These are phyloP conservation scores for Elaeis guineensis DNA, from an alignment of 176 grass and related monocot genomes.

Conservation along the genomic window DNA sequence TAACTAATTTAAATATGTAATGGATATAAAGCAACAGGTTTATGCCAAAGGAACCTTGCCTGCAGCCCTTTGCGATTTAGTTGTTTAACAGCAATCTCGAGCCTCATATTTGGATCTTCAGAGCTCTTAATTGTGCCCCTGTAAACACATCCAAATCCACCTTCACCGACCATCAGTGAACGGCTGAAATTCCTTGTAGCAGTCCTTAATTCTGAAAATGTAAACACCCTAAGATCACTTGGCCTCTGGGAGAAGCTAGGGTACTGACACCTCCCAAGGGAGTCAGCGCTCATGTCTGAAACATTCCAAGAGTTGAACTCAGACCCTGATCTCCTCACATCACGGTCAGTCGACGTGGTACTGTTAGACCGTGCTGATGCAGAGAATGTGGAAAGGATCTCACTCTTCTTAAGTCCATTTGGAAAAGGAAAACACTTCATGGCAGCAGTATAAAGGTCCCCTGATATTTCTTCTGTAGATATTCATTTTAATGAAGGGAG, in stretches of 20 bases:
- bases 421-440: slow-evolving; percentile 76
- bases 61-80: slow-evolving; percentile 86
- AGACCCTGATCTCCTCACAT: slow-evolving; percentile 53
- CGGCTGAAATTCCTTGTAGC: slow-evolving; percentile 85
- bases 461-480: background rate
- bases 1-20: too few relatives aligned
- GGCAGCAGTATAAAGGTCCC: slow-evolving; percentile 11
- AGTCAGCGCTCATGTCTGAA: slow-evolving; percentile 46
- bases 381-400: slow-evolving; percentile 23
- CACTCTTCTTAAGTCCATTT: slow-evolving; percentile 26
- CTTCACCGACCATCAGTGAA: slow-evolving; percentile 89
- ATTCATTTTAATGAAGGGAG: too few relatives aligned
- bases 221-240: slow-evolving; percentile 74
- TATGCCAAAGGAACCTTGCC: slow-evolving; percentile 39
- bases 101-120: slow-evolving; percentile 31
- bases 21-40: background rate
- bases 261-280: slow-evolving; percentile 51
- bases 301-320: slow-evolving; percentile 55
- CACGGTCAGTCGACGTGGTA: slow-evolving; percentile 57
- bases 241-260: slow-evolving; percentile 76
- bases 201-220: slow-evolving; percentile 69
- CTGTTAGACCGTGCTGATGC: slow-evolving; percentile 62
- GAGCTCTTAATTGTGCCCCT: slow-evolving; percentile 57
- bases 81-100: slow-evolving; percentile 91
- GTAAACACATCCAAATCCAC: slow-evolving; percentile 88